These are phyloP conservation scores for Elaeis oleifera DNA, from an alignment of 202 grass and related monocot genomes.

Conservation along the genomic window DNA sequence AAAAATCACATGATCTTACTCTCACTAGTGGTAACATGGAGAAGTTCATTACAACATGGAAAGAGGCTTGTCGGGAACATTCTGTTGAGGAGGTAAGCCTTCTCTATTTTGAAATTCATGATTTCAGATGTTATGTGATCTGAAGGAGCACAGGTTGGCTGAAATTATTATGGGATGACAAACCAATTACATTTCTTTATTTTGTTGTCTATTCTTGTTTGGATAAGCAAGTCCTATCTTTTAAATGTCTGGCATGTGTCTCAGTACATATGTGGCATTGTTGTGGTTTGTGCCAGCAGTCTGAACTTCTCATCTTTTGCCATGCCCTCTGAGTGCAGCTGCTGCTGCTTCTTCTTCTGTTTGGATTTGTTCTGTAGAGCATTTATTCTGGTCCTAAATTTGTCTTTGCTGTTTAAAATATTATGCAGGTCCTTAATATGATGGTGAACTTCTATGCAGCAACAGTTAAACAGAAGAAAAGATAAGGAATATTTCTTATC, in stretches of 20 bases:
- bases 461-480: slow-evolving; percentile 36
- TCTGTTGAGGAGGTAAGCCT: slow-evolving; percentile 60
- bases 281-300: too few relatives aligned
- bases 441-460: slow-evolving; percentile 60
- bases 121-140: too few relatives aligned
- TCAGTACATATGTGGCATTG: background rate
- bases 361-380: too few relatives aligned
- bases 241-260: background rate
- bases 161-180: too few relatives aligned
- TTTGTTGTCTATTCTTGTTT: background rate
- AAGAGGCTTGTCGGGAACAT: slow-evolving; percentile 69
- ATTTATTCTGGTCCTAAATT: background rate
- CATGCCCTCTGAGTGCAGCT: too few relatives aligned
- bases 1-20: slow-evolving; percentile 23
- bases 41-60: slow-evolving; percentile 87
- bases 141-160: too few relatives aligned
- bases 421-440: slow-evolving; percentile 62
- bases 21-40: slow-evolving; percentile 49
- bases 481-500: slow-evolving; percentile 48
- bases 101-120: slow-evolving; percentile 5
- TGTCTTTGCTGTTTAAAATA: slow-evolving; percentile 3
- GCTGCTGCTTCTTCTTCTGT: too few relatives aligned
- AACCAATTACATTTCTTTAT: background rate
- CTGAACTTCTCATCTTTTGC: too few relatives aligned
- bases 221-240: background rate